Percentiles rank a stretch among this genome's conserved stretches.
Conservation (phyloP, 2,329 filamentous ascomycete genomes). For the Fusarium multiceps region DNA sequence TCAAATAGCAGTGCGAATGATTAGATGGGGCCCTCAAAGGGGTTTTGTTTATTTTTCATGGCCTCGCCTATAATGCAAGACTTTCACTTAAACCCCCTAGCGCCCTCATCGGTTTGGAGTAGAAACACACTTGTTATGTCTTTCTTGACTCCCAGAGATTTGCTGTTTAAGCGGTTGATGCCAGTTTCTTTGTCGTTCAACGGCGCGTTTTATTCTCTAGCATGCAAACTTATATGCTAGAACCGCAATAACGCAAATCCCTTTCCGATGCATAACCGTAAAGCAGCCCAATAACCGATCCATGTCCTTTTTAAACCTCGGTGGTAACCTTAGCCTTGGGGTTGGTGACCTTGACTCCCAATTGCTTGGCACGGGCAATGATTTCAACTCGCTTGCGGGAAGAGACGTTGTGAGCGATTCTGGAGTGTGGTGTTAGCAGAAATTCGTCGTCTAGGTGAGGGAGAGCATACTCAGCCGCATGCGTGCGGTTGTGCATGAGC, state of each 20-base stretch:
- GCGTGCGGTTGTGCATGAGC: constrained; percentile 99
- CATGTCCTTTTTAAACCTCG: constrained; percentile 74
- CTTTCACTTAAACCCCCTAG: constrained; percentile 26
- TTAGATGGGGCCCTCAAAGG: constrained; percentile 27
- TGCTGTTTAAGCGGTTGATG: constrained; percentile 37
- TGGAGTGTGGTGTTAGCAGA: constrained; percentile 54
- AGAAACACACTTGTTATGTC: constrained; percentile 5
- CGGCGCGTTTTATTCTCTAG: constrained; percentile 49
- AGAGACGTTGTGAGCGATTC: constrained; percentile 98
- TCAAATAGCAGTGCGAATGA: not conserved
- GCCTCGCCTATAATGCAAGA: constrained; percentile 29
- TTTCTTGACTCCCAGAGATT: constrained; percentile 17
- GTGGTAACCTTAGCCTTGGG: constrained; percentile 98
- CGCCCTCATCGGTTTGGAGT: constrained; percentile 33
- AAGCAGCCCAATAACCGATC: constrained; percentile 47
- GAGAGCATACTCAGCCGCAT: constrained; percentile 90
- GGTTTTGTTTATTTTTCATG: constrained; percentile 39
- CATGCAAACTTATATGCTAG: constrained; percentile 45
- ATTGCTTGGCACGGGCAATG: constrained; percentile 94
- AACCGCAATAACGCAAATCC: constrained; percentile 48
- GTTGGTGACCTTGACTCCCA: constrained; percentile 99
- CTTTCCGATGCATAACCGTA: constrained; percentile 49
- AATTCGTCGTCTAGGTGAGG: not conserved
- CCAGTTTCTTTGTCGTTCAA: constrained; percentile 47
- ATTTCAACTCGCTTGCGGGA: constrained; percentile 99